phyloP scores from a whole-genome alignment of 1,284 basidiomycete species.

The Boletellus deceptivus region DNA sequence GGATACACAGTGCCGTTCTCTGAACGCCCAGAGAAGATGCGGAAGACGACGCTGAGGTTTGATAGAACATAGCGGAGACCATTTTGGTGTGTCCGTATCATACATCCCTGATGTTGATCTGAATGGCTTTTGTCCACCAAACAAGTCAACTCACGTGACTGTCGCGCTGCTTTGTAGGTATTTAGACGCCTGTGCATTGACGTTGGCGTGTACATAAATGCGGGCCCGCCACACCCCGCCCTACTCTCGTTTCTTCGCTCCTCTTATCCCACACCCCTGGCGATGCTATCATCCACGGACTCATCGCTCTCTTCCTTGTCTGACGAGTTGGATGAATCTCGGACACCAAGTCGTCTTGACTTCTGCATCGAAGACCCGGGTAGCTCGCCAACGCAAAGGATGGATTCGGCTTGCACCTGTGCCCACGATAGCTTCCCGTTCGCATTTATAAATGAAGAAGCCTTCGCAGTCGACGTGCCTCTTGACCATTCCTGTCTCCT shows the following conservation, averaged over 20 bases:
- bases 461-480: constrained; percentile 5
- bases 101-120: constrained; percentile 9
- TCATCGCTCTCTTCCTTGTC: neutral
- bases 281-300: constrained; percentile 8
- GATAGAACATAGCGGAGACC: constrained; percentile 14
- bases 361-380: constrained; percentile 21
- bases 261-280: neutral
- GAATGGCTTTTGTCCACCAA: constrained; percentile 2
- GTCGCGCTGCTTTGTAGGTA: constrained; percentile 23
- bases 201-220: constrained; percentile 14
- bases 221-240: constrained; percentile 4
- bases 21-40: constrained; percentile 57
- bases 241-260: neutral
- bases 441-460: constrained; percentile 9
- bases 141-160: constrained; percentile 28
- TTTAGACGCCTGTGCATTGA: constrained; percentile 13
- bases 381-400: constrained; percentile 1
- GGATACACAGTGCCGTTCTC: constrained; percentile 64
- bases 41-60: constrained; percentile 33
- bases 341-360: constrained; percentile 28
- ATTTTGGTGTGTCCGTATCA: constrained; percentile 28
- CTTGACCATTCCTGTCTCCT: neutral
- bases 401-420: constrained; percentile 13
- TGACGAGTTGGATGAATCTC: constrained; percentile 18
- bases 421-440: constrained; percentile 1